Evolutionary conservation across 129 eudicot species (phyloP), one percentile per base, ranked within the genome.

Genomic region (Flaveria trinervia): DNA sequence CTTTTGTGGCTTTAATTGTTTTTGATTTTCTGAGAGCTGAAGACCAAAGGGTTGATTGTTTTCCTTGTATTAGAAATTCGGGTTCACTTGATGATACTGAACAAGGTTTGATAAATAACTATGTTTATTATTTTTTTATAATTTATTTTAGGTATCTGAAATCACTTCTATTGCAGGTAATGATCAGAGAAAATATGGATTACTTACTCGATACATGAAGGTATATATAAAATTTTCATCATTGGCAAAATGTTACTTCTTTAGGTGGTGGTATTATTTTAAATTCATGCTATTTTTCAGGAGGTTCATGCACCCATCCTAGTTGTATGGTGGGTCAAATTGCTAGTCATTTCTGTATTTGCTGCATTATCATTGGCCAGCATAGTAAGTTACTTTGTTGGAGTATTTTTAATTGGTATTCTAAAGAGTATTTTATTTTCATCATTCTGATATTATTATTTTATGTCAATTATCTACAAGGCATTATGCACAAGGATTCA

Each of bases 221-320:
- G 99, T 95, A 85, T 72, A 36, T 48, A 46, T 45, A 73, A 61
- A 25, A 16, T 64, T 59, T 64, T 15, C 67, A 20, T 36, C n/a
- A 28, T 55, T 10, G 69, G 43, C 68, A 33, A 39, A 77, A 72
- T 50, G 22, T 20, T 12, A 51, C 15, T 68, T 77, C 43, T 78
- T 69, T 33, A 75, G 72, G 73, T 43, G 61, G 76, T 79, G 22
- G 3, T 13, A 46, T 25, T 68, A 15, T 61, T 68, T 79, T 48
- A 22, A 20, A 9, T 69, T 77, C 67, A 1, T 46, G 66, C 54
- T 50, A 66, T 44, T 61, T 80, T 78, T 44, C 82, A 95, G 99
- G 97, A 95, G 70, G 85, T 95, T 80, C 99, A 95, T 85, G 99
- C 96, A 62, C 97, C 96, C 45, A 77, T 95, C 72, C 88, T 95